Percentiles rank a stretch among this genome's conserved stretches.
phyloP scores from a whole-genome alignment of 768 basidiomycete species.

The Tylopilus cervinicoccineus region DNA sequence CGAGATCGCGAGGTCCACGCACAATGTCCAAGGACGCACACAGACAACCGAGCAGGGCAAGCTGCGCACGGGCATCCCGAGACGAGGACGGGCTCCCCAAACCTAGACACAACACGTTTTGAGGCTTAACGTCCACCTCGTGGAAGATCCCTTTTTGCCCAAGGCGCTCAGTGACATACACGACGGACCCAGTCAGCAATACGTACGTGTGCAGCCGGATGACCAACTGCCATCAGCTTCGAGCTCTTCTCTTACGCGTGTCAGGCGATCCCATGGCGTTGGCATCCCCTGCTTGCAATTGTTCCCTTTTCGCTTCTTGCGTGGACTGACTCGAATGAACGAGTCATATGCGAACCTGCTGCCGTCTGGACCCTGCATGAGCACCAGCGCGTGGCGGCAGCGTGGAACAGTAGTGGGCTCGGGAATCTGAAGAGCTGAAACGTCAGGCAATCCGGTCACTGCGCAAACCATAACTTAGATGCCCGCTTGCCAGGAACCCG shows the following conservation, averaged over 20 bases:
- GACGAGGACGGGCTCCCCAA: constrained; percentile 69
- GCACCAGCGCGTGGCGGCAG: not conserved
- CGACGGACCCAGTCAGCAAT: constrained; percentile 11
- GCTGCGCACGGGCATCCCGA: constrained; percentile 59
- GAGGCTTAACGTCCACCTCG: constrained; percentile 23
- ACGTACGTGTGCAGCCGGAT: constrained; percentile 53
- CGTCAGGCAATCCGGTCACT: not conserved
- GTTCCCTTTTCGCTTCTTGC: constrained; percentile 49
- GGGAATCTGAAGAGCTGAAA: not conserved
- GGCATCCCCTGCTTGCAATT: constrained; percentile 26
- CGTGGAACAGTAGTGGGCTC: not conserved
- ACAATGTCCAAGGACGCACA: constrained; percentile 58
- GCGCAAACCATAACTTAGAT: not conserved
- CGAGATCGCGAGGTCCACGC: constrained; percentile 32
- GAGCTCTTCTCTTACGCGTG: constrained; percentile 45
- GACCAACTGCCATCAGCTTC: constrained; percentile 47
- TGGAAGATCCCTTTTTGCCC: constrained; percentile 40
- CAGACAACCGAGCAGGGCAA: constrained; percentile 57
- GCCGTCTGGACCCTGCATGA: constrained; percentile 15
- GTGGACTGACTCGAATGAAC: constrained; percentile 47
- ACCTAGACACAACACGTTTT: constrained; percentile 60
- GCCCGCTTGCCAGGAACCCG: not conserved
- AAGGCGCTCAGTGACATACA: too few relatives aligned
- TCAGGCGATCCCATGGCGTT: constrained; percentile 37
- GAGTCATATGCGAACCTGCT: constrained; percentile 39